These are phyloP conservation scores for Chaetomiaceae sp. DNA, from an alignment of 2,329 filamentous ascomycete species.

Conservation along the genomic window DNA sequence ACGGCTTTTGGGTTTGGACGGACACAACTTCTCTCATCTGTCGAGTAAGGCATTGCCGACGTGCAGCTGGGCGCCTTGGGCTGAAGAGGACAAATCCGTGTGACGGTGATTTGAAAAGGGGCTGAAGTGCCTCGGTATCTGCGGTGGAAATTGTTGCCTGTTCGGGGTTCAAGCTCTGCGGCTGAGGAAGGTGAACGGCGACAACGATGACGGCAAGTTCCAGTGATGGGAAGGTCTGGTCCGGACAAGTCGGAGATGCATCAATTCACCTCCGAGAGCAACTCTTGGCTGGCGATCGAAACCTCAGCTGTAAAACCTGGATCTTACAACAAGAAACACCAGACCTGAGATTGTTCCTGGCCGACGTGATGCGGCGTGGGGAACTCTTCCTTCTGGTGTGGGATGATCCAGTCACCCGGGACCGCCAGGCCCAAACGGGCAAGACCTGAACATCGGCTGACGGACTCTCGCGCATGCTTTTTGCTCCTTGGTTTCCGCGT, in stretches of 20 bases:
- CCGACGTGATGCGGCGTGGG: constrained; percentile 1
- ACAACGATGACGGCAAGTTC: too few species aligned
- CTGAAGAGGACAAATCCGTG: neutral
- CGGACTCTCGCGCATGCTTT: neutral
- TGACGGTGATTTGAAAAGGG: neutral
- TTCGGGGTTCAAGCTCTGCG: constrained; percentile 5
- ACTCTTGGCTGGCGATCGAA: constrained; percentile 1
- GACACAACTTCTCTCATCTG: too few species aligned
- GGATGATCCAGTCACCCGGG: constrained; percentile 16
- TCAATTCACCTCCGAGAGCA: neutral
- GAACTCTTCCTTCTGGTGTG: neutral
- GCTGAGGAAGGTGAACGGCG: constrained; percentile 1
- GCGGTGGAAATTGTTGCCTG: constrained; percentile 8
- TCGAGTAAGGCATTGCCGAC: too few species aligned
- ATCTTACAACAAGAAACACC: too few species aligned
- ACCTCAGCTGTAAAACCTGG: too few species aligned
- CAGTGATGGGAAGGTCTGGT: neutral
- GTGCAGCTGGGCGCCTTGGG: neutral
- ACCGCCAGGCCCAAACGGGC: constrained; percentile 7
- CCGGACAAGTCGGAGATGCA: neutral
- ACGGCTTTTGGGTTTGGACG: neutral
- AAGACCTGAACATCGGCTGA: constrained; percentile 8
- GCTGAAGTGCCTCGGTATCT: neutral
- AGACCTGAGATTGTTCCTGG: neutral
- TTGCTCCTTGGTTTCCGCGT: neutral